These are phyloP conservation scores for Coniferiporia weirii DNA, from an alignment of 1,284 basidiomycete species.

Conservation along the genomic window DNA sequence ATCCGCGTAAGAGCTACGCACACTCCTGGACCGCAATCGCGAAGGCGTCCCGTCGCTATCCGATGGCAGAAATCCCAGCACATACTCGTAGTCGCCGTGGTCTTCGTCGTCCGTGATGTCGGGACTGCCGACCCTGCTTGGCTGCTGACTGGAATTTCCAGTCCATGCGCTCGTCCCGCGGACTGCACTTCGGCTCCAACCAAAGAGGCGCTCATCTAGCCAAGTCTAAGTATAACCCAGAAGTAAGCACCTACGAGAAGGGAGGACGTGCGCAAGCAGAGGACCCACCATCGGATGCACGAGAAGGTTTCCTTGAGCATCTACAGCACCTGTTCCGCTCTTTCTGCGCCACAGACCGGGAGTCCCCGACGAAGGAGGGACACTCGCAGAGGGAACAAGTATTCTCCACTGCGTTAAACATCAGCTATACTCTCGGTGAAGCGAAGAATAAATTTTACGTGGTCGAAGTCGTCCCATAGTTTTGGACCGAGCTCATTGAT, in stretches of 20 bases:
- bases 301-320: slow-evolving; percentile 73
- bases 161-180: slow-evolving; percentile 77
- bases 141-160: slow-evolving; percentile 48
- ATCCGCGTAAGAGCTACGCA: slow-evolving; percentile 73
- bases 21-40: slow-evolving; percentile 50
- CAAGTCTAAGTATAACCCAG: slow-evolving; percentile 49
- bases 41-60: slow-evolving; percentile 36
- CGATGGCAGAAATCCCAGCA: slow-evolving; percentile 55
- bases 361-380: slow-evolving; percentile 67
- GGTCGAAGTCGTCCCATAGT: slow-evolving; percentile 85
- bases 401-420: slow-evolving; percentile 60
- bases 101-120: slow-evolving; percentile 74
- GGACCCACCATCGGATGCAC: slow-evolving; percentile 70
- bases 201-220: slow-evolving; percentile 91
- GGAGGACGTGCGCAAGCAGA: not conserved
- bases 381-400: slow-evolving; percentile 76
- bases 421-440: slow-evolving; percentile 1
- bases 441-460: slow-evolving; percentile 40
- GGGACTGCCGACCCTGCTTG: slow-evolving; percentile 61
- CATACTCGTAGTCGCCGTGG: slow-evolving; percentile 75
- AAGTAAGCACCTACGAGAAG: not conserved
- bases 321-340: slow-evolving; percentile 68
- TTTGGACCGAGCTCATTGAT: slow-evolving; percentile 91
- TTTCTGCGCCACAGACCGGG: slow-evolving; percentile 71
- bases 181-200: slow-evolving; percentile 75